Percentiles rank a stretch among this genome's conserved stretches.
phyloP scores from a whole-genome alignment of 768 basidiomycete genomes.

The Trametes meyenii region DNA sequence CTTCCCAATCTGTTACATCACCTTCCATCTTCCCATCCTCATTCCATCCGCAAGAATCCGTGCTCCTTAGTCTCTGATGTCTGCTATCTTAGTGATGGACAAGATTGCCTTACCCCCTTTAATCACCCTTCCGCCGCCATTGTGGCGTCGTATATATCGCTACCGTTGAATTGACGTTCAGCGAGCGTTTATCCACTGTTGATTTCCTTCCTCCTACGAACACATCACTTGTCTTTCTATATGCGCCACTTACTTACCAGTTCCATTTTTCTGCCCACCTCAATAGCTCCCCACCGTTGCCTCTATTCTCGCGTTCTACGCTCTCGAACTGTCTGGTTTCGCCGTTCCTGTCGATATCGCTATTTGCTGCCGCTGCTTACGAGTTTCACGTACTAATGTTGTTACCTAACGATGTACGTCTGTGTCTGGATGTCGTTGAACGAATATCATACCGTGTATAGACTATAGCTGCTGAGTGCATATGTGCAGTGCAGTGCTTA shows the following conservation, averaged over 20 bases:
- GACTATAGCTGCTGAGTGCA: background rate
- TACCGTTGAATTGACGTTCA: conserved; percentile 11
- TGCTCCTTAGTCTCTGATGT: conserved; percentile 7
- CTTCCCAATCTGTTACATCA: conserved; percentile 12
- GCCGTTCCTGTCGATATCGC: conserved; percentile 16
- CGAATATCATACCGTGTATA: conserved; percentile 1
- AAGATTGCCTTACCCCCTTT: conserved; percentile 8
- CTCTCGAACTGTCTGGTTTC: conserved; percentile 17
- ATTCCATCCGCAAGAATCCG: conserved; percentile 19
- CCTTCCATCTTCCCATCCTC: conserved; percentile 15
- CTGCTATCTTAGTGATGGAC: conserved; percentile 23
- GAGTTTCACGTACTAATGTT: conserved; percentile 18
- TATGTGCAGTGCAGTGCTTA: background rate
- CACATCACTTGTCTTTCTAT: background rate
- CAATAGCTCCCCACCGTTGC: background rate
- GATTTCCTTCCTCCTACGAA: conserved; percentile 3
- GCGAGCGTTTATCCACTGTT: conserved; percentile 11
- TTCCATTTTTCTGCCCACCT: background rate
- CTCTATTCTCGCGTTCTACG: background rate
- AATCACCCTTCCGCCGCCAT: conserved; percentile 10
- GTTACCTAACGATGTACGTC: conserved; percentile 18
- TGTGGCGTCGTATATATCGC: conserved; percentile 17
- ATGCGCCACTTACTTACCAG: background rate
- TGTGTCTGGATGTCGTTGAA: conserved; percentile 17
- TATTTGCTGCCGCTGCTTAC: conserved; percentile 18